Percentiles rank a stretch among this genome's conserved stretches.
Evolutionary conservation across 2,329 filamentous ascomycete species (phyloP).

Genomic region (Boeremia lycopersici): DNA sequence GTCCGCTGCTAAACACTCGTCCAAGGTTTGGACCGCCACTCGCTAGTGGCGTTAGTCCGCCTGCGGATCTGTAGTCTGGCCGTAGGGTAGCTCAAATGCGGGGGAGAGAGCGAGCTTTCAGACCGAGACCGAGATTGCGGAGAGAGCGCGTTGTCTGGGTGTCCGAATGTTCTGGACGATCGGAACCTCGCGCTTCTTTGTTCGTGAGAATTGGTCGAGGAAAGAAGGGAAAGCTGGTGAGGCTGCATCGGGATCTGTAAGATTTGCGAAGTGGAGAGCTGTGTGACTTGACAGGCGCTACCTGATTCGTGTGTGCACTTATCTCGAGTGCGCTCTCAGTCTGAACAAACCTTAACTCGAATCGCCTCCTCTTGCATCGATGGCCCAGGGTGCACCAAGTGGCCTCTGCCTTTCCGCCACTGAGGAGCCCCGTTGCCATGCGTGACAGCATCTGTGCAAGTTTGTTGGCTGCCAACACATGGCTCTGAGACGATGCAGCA

Average conservation of each 20-base stretch:
- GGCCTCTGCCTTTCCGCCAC: neutral
- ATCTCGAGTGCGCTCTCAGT: too few relatives aligned
- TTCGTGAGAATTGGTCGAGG: slow-evolving; percentile 1
- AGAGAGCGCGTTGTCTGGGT: neutral
- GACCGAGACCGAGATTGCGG: slow-evolving; percentile 8
- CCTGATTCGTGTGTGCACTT: slow-evolving; percentile 6
- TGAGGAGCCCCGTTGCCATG: neutral
- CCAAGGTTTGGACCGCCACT: slow-evolving; percentile 2
- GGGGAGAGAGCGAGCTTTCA: slow-evolving; percentile 1
- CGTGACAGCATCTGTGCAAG: neutral
- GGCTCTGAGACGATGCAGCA: too few relatives aligned
- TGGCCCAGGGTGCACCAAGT: neutral
- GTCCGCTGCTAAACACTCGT: neutral
- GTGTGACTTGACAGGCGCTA: slow-evolving; percentile 11
- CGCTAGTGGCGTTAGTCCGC: slow-evolving; percentile 5
- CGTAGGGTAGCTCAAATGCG: slow-evolving; percentile 11
- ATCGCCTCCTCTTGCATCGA: neutral
- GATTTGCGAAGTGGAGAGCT: slow-evolving; percentile 8
- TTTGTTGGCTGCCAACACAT: too few relatives aligned
- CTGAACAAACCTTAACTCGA: neutral
- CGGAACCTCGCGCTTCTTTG: slow-evolving; percentile 1
- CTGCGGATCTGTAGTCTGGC: slow-evolving; percentile 9
- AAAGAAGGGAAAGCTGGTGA: neutral
- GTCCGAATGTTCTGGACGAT: neutral
- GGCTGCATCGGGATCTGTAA: slow-evolving; percentile 4